Evolutionary conservation across 2,329 filamentous ascomycete genomes (phyloP), one percentile per base, ranked within the genome.

Genomic region (Aspergillus sp.): DNA sequence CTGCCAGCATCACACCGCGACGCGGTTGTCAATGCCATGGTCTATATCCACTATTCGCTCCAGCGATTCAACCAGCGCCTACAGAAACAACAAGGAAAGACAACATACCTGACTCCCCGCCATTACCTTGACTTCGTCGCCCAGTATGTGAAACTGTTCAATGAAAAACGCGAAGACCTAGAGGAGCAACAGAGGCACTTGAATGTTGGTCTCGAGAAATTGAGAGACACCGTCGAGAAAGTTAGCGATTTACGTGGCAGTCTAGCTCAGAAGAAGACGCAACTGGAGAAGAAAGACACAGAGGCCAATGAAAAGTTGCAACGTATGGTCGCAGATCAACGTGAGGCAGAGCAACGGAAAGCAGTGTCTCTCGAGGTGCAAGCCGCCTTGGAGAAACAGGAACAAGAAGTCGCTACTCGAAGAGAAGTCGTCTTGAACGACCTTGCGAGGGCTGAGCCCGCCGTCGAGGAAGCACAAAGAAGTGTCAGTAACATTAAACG

Each of bases 401-500:
- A 98, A 73, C 84, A 87, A 50, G 90, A 96, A 72, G 92, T 99
- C 43, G 89, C 91, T 3, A 81, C 84, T 64, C 88, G 95, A 63
- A 89, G 85, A 73, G 88, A 93, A 74, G 87, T 96, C 56, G 96
- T 98, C 36, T 77, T 96, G 66, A 83, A 86, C 65, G 95, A 99
- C 78, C 81, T 99, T 58, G 93, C 91, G 30, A 89, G 86, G 71
- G 95, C 95, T 13, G 93, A 98, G 72, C 95, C 95, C 8, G 95
- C 95, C 48, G 95, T 99, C 54, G 79, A 90, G 61, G 92, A 96
- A 75, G 95, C 95, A 48, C 91, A 95, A 79, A 91, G 92, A 73
- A 97, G 93, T 77, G 96, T 99, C 75, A 95, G 90, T 80, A 97
- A 96, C 80, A 99, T 99, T 80, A 99, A 98, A 81, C 87, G 90